Evolutionary conservation across 768 basidiomycete species (phyloP).

Genomic region (Mycena olivaceomarginata): DNA sequence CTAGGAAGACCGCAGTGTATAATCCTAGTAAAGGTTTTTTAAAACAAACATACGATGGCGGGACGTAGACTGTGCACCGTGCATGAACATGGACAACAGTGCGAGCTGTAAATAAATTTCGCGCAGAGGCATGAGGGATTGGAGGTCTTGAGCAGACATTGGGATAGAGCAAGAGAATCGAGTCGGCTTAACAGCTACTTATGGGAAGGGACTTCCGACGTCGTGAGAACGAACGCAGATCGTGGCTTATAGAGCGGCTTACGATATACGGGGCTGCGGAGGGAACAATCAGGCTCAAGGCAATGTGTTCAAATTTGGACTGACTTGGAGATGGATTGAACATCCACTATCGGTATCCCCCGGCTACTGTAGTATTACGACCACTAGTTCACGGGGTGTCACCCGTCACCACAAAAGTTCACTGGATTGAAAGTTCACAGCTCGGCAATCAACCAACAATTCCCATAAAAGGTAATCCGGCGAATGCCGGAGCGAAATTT

Average conservation of each 20-base stretch:
- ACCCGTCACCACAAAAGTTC: too few species aligned
- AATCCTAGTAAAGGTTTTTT: neutral
- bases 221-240: neutral
- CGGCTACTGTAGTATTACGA: too few species aligned
- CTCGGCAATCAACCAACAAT: too few species aligned
- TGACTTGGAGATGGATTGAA: neutral
- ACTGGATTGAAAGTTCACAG: too few species aligned
- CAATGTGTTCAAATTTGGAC: neutral
- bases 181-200: neutral
- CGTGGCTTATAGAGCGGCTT: neutral
- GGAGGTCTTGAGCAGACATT: neutral
- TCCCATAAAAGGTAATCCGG: too few species aligned
- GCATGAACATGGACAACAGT: slow-evolving; percentile 1
- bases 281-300: neutral
- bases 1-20: slow-evolving; percentile 1
- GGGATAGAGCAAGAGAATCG: neutral
- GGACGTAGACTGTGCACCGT: neutral
- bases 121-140: slow-evolving; percentile 2
- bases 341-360: neutral
- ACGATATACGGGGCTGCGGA: neutral
- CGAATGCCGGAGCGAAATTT: too few species aligned
- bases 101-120: slow-evolving; percentile 6
- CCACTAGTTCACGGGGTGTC: too few species aligned
- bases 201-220: neutral
- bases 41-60: neutral